Conservation (phyloP, 208 protist genomes). For the Leishmania guyanensis region DNA sequence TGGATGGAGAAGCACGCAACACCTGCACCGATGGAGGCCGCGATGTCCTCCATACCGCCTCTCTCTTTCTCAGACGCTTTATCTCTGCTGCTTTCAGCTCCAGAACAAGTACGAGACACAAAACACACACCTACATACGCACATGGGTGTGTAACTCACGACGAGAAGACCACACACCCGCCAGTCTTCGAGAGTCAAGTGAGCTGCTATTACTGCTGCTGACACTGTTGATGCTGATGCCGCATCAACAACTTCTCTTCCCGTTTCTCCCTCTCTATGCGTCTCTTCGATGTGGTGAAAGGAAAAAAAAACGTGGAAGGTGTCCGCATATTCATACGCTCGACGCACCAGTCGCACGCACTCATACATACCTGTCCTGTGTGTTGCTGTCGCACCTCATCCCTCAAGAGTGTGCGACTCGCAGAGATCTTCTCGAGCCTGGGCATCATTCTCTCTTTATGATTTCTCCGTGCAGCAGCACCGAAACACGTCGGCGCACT, state of each 20-base stretch:
- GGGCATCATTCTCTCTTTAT: neutral
- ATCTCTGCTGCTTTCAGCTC: neutral
- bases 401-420: neutral
- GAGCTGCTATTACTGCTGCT: no score
- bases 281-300: neutral
- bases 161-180: neutral
- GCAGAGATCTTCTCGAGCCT: neutral
- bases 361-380: neutral
- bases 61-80: neutral
- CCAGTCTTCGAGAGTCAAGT: neutral
- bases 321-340: no score
- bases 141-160: neutral
- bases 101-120: no score
- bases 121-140: neutral
- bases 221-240: neutral
- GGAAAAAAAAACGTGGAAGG: no score
- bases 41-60: neutral
- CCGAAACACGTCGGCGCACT: neutral
- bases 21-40: neutral
- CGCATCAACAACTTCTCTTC: neutral
- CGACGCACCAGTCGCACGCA: neutral
- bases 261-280: neutral
- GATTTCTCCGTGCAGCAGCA: neutral
- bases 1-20: neutral
- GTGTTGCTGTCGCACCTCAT: neutral